Evolutionary conservation across 148 eudicot genomes (phyloP), one percentile per base, ranked within the genome.

Genomic region (Rhododendron kiyosumense): DNA sequence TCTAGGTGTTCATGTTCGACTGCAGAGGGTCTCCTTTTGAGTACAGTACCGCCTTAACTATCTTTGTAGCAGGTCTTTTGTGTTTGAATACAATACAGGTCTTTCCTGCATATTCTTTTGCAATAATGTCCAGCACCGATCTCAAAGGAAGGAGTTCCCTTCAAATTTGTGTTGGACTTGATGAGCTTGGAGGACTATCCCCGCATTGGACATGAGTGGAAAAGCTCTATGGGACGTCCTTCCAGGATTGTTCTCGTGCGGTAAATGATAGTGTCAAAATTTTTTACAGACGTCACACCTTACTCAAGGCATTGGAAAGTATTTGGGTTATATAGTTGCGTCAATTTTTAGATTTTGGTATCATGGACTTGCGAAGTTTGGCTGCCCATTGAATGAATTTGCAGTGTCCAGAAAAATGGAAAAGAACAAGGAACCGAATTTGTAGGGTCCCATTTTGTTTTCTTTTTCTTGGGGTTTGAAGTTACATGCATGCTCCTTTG

Each of bases 321-420:
- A 36, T 36, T 30, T 15, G 81, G 71, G 78, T 28, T 81, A 78
- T 80, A 51, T 84, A 24, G 71, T 79, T 69, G 34, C 43, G 46
- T 78, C 84, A 69, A 61, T 34, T 52, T 49, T 81, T 54, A 54
- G 78, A 85, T 81, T 74, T 59, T 84, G 89, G 85, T 71, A 84
- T 43, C 74, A 82, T 69, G 34, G 11, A 82, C 38, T 3, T 4
- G 7, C 22, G 11, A 59, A 22, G 22, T 80, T 6, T 38, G 17
- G 14, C 24, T 61, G 12, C 32, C 51, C 32, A 1, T 8, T 15
- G 15, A 84, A 52, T 75, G 79, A 75, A 36, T 34, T 75, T 75
- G 26, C 46, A 15, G 9, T 75, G 79, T 38, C 48, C 79, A 17
- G 48, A 38, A 75, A 75, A 75, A 36, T 7, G 12, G 38, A 75